Evolutionary conservation across 306 rosid genomes (phyloP).

Genomic region (Prosopis cineraria): DNA sequence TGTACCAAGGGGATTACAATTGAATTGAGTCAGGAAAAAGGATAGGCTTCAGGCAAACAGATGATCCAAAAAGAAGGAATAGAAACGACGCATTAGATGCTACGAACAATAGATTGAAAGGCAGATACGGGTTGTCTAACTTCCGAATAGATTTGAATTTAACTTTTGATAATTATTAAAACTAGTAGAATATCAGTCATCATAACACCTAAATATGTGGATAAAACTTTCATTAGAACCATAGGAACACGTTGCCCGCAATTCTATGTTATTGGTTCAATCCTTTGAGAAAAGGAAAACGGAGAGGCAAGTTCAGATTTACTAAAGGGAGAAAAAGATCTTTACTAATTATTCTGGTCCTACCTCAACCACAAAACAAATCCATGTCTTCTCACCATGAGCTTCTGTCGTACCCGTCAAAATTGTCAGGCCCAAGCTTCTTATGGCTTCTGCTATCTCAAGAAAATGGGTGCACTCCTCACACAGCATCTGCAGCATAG

Average conservation of each 20-base stretch:
- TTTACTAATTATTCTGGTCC: slow-evolving; percentile 22
- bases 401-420: slow-evolving; percentile 85
- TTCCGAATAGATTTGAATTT: not conserved
- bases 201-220: not conserved
- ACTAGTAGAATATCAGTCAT: slow-evolving; percentile 9
- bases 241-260: slow-evolving; percentile 1
- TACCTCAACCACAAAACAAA: slow-evolving; percentile 98
- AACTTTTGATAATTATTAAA: not conserved
- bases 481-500: slow-evolving; percentile 73
- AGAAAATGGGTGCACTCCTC: slow-evolving; percentile 96
- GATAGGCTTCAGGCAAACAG: not conserved
- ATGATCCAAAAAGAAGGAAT: not conserved
- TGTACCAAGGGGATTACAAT: not conserved
- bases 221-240: not conserved
- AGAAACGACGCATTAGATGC: not conserved
- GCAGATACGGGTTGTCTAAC: not conserved
- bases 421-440: slow-evolving; percentile 80
- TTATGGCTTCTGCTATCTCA: slow-evolving; percentile 93
- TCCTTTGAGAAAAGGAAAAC: not conserved
- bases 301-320: not conserved
- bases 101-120: not conserved
- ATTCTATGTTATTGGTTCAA: not conserved
- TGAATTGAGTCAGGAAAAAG: not conserved
- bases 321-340: not conserved
- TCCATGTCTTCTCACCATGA: slow-evolving; percentile 80